phyloP scores from a whole-genome alignment of 2,329 filamentous ascomycete genomes.

The Fusarium illudens region DNA sequence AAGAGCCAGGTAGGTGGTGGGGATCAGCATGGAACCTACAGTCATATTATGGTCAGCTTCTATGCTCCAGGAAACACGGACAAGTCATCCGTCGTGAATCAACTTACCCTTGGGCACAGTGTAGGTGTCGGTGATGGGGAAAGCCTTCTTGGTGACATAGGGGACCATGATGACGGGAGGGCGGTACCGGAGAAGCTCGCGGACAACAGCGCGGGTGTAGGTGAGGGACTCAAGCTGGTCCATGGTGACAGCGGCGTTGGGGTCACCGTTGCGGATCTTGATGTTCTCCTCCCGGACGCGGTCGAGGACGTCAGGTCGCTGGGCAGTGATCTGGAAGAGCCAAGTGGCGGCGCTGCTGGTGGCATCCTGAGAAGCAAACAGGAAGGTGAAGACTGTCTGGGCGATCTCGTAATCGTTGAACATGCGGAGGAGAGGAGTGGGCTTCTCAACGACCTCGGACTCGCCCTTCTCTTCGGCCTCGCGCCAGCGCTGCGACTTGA shows the following conservation, averaged over 20 bases:
- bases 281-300: slow-evolving; percentile 93
- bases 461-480: slow-evolving; percentile 79
- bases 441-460: slow-evolving; percentile 79
- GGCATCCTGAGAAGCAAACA: slow-evolving; percentile 97
- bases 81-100: neutral
- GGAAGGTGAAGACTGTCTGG: slow-evolving; percentile 93
- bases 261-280: slow-evolving; percentile 76
- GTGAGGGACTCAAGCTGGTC: slow-evolving; percentile 88
- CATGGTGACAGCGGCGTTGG: slow-evolving; percentile 75
- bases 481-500: slow-evolving; percentile 83
- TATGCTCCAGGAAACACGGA: neutral
- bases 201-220: slow-evolving; percentile 91
- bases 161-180: slow-evolving; percentile 98
- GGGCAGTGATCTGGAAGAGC: slow-evolving; percentile 93
- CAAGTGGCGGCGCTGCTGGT: slow-evolving; percentile 93
- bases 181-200: slow-evolving; percentile 90
- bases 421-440: slow-evolving; percentile 79
- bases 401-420: slow-evolving; percentile 93
- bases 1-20: slow-evolving; percentile 87
- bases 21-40: slow-evolving; percentile 87
- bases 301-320: slow-evolving; percentile 90
- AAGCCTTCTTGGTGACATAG: slow-evolving; percentile 92
- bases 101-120: slow-evolving; percentile 84
- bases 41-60: slow-evolving; percentile 24
- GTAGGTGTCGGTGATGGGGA: slow-evolving; percentile 87